phyloP scores from a whole-genome alignment of 2,329 filamentous ascomycete species.

The Rhinocladiella similis region DNA sequence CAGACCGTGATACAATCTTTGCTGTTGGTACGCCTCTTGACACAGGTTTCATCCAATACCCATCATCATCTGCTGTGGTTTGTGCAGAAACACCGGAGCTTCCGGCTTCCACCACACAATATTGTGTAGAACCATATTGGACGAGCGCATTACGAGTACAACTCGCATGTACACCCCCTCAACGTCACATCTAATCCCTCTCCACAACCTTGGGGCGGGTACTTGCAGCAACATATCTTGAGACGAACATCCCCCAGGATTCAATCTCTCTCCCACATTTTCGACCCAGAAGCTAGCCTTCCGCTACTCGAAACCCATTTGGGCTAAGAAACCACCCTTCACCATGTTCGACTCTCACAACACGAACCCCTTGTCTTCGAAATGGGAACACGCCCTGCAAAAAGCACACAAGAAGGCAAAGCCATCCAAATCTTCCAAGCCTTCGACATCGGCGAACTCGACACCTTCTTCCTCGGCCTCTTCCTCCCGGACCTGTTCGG shows the following conservation, averaged over 20 bases:
- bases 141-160: background rate
- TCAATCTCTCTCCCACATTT: background rate
- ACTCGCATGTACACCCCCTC: background rate
- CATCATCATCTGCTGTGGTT: background rate
- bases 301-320: background rate
- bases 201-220: background rate
- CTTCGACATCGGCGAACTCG: slow-evolving; percentile 9
- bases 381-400: slow-evolving; percentile 15
- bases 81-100: background rate
- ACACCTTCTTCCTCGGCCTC: slow-evolving; percentile 16
- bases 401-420: background rate
- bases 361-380: slow-evolving; percentile 13
- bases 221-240: background rate
- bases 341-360: slow-evolving; percentile 11
- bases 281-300: background rate
- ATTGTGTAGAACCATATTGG: background rate
- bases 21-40: background rate
- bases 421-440: slow-evolving; percentile 6
- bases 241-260: background rate
- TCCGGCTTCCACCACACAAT: background rate
- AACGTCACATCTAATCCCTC: background rate
- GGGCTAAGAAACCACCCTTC: background rate
- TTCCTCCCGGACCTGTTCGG: slow-evolving; percentile 21
- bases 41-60: background rate
- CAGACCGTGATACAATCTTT: background rate